Evolutionary conservation across 257 asterid genomes (phyloP), one percentile per base, ranked within the genome.

Genomic region (Petrea volubilis): DNA sequence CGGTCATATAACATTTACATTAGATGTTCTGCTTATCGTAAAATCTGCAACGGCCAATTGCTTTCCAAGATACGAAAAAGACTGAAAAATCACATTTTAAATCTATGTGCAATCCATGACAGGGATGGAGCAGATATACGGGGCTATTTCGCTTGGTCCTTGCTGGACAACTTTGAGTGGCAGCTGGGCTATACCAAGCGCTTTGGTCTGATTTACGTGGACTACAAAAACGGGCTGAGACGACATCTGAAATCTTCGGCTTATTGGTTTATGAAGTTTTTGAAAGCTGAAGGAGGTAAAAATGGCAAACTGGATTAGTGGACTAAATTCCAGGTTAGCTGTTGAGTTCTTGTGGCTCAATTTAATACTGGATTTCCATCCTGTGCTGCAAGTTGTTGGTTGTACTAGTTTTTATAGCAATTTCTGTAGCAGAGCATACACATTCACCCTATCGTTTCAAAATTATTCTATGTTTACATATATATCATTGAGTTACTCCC

Each of bases 141-240:
- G 96, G n/a, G 94, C 46, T 88, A 86, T 68, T 86, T 88, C 56
- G 85, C 83, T 6, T 91, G 96, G 96, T 76, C 96, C 1, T 82
- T 88, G 60, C 85, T 91, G 5, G 96, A 91, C 83, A 88, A 87
- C 76, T 88, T 88, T 61, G 97, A 88, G 87, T 86, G 96, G 97
- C 59, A 65, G 47, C 51, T 28, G 15, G 96, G 96, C 67, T 88
- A 85, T 66, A 78, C 78, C 11, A 47, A 69, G 79, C 85, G 88
- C 31, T 88, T 86, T 67, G 96, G 96, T 49, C 88, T 88, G 69
- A 53, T 80, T 44, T 81, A 78, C 11, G 88, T 84, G 50, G 89
- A 86, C 86, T 84, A 28, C 72, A 65, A 59, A 64, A 77, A 81
- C 20, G 74, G 76, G 65, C 76, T 79, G 47, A 58, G 67, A 11